A percentile compares a stretch with the other conserved stretches of the same genome.
phyloP scores from a whole-genome alignment of 2,329 filamentous ascomycete genomes.

The Aureobasidium pullulans region DNA sequence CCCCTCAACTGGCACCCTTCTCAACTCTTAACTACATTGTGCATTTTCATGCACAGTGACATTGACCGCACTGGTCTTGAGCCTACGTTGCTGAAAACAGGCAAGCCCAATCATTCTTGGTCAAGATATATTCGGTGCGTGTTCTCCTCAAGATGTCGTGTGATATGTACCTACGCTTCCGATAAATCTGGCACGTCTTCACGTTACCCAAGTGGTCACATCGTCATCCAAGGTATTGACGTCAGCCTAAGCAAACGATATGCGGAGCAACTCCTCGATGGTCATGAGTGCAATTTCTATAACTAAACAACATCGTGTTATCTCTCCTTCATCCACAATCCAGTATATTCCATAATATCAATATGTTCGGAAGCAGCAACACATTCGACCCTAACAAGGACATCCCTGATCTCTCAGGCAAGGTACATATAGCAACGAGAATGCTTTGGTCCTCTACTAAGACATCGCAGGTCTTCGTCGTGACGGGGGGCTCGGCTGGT shows the following conservation, averaged over 20 bases:
- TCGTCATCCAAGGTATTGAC: neutral
- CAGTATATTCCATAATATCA: neutral
- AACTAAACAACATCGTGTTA: neutral
- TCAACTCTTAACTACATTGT: neutral
- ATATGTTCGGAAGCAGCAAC: conserved; percentile 22
- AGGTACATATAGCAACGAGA: conserved; percentile 19
- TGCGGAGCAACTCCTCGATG: neutral
- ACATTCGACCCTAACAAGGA: conserved; percentile 34
- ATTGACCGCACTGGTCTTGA: neutral
- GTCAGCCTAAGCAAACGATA: conserved; percentile 3
- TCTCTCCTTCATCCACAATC: no score
- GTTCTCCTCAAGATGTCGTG: neutral
- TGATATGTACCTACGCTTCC: neutral
- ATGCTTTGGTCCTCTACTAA: neutral
- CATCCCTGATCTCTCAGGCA: conserved; percentile 34
- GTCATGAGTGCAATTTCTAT: neutral
- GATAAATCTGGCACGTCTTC: neutral
- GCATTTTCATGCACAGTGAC: neutral
- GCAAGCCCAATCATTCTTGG: neutral
- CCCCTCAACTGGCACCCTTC: no score
- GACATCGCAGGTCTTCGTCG: conserved; percentile 32
- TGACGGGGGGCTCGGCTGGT: conserved; percentile 44
- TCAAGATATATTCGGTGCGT: no score
- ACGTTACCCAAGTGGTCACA: neutral
- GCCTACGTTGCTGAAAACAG: neutral